phyloP scores from a whole-genome alignment of 2,329 filamentous ascomycete species.

The Ceratocystiopsis minuta region DNA sequence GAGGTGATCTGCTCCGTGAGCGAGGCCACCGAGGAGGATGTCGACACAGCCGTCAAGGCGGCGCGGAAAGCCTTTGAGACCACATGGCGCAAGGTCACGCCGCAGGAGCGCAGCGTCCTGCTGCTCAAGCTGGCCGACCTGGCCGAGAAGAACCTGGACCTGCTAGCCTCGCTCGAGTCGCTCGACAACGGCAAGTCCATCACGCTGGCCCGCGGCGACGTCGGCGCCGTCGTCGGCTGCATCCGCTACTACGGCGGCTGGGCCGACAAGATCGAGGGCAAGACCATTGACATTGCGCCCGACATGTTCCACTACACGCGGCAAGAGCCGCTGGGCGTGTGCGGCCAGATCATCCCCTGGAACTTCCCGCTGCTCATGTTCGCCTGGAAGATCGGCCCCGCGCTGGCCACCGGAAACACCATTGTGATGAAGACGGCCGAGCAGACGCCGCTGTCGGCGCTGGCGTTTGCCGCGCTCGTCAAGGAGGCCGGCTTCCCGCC shows the following conservation, averaged over 20 bases:
- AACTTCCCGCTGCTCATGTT: conserved; percentile 73
- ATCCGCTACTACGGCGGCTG: conserved; percentile 79
- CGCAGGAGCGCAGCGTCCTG: conserved; percentile 50
- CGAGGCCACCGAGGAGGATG: conserved; percentile 78
- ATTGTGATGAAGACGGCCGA: conserved; percentile 60
- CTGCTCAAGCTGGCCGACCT: conserved; percentile 66
- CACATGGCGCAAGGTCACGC: conserved; percentile 48
- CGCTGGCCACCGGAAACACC: conserved; percentile 54
- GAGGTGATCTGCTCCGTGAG: conserved; percentile 66
- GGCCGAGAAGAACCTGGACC: conserved; percentile 57
- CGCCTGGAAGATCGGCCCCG: conserved; percentile 66
- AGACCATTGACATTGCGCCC: conserved; percentile 62
- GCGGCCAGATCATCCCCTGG: conserved; percentile 79
- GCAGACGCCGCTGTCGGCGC: conserved; percentile 55
- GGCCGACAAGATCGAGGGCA: conserved; percentile 82
- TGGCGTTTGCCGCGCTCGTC: conserved; percentile 44
- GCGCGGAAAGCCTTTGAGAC: conserved; percentile 75
- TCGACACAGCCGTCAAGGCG: conserved; percentile 62
- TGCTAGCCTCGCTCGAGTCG: conserved; percentile 66
- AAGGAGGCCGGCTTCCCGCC: conserved; percentile 65
- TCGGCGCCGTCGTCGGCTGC: conserved; percentile 47
- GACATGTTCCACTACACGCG: conserved; percentile 73
- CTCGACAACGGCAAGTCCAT: conserved; percentile 80
- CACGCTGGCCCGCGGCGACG: conserved; percentile 57
- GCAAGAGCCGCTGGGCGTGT: conserved; percentile 63